Percentiles rank a stretch among this genome's conserved stretches.
phyloP scores from a whole-genome alignment of 2,329 filamentous ascomycete genomes.

The Beauveria bassiana region DNA sequence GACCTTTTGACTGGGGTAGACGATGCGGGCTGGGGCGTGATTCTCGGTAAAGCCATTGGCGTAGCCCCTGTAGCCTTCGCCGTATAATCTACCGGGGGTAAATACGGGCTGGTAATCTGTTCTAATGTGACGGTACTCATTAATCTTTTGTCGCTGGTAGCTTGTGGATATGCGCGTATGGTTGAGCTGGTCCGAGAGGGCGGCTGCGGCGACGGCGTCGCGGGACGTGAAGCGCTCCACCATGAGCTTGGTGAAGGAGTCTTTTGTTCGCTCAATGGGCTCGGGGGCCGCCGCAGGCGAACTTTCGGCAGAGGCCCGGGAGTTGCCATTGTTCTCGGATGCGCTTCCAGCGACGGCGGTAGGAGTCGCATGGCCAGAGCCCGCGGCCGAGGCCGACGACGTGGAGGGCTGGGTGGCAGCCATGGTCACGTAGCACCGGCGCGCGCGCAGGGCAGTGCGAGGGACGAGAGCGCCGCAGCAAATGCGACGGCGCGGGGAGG shows the following conservation, averaged over 20 bases:
- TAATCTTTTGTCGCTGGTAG: conserved; percentile 58
- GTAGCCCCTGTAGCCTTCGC: conserved; percentile 76
- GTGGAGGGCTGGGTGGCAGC: conserved; percentile 33
- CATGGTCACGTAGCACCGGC: conserved; percentile 30
- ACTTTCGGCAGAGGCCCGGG: conserved; percentile 5
- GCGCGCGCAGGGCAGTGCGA: conserved; percentile 12
- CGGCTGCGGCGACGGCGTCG: conserved; percentile 47
- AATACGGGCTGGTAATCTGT: conserved; percentile 48
- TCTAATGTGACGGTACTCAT: conserved; percentile 59
- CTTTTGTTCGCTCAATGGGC: conserved; percentile 45
- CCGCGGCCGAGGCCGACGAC: conserved; percentile 24
- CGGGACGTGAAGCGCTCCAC: conserved; percentile 47
- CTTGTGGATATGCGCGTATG: conserved; percentile 50
- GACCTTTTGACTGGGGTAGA: conserved; percentile 73
- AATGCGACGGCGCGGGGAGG: conserved; percentile 8
- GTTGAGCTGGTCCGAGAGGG: conserved; percentile 42
- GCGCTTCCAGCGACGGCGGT: conserved; percentile 14
- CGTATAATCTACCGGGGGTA: conserved; percentile 52
- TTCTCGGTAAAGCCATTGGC: conserved; percentile 79
- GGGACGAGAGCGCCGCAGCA: conserved; percentile 10
- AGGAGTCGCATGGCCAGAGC: conserved; percentile 24
- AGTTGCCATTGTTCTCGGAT: conserved; percentile 22
- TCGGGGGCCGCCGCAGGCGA: conserved; percentile 17
- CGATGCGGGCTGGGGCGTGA: conserved; percentile 56
- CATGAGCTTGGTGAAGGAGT: conserved; percentile 45